Conservation (phyloP, 202 grass and related monocot genomes). For the Panicum virgatum region DNA sequence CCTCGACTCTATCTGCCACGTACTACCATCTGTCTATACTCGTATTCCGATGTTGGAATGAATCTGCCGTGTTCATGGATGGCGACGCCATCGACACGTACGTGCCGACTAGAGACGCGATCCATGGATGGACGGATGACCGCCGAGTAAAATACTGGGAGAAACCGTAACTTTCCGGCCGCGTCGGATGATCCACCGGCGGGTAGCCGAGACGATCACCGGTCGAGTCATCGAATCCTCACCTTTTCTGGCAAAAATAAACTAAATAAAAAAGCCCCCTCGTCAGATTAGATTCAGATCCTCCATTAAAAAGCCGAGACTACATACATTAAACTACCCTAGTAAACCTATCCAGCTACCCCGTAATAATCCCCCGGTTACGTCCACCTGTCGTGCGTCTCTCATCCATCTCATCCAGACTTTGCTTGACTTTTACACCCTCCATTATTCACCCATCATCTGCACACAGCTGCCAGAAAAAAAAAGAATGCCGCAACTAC, state of each 20-base stretch:
- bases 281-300: no score
- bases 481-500: not conserved
- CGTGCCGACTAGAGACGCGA: not conserved
- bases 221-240: slow-evolving; percentile 31
- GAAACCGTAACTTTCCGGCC: not conserved
- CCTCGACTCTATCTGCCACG: no score
- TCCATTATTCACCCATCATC: not conserved
- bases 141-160: not conserved
- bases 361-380: no score
- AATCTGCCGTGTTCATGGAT: no score
- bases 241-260: slow-evolving; percentile 20
- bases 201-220: slow-evolving; percentile 12
- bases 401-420: no score
- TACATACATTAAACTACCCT: no score
- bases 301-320: no score
- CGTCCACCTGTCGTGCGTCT: not conserved
- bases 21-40: no score
- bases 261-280: not conserved
- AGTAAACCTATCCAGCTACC: slow-evolving; percentile 34
- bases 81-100: no score
- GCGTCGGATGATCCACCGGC: slow-evolving; percentile 17
- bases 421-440: not conserved
- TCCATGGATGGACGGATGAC: not conserved
- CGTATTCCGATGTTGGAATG: no score
- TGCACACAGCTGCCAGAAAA: not conserved